phyloP scores from a whole-genome alignment of 805 yeast genomes.

The Allodekkera sacchari region DNA sequence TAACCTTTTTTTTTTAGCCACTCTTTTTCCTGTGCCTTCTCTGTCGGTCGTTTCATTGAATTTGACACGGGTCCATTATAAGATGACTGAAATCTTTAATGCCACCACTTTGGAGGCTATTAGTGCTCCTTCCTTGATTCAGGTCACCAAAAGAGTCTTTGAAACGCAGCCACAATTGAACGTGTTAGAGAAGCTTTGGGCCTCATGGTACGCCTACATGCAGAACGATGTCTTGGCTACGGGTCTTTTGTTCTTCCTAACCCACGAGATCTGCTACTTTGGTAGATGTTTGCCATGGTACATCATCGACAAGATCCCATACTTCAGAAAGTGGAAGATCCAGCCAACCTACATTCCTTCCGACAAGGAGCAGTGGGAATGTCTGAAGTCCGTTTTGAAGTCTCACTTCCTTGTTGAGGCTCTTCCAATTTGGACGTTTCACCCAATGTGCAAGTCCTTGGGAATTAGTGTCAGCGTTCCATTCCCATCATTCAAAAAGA shows the following conservation, averaged over 20 bases:
- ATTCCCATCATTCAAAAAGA: constrained; percentile 37
- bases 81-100: constrained; percentile 28
- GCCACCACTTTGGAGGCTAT: constrained; percentile 19
- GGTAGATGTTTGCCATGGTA: constrained; percentile 55
- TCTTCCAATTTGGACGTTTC: constrained; percentile 56
- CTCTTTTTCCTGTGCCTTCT: too few relatives aligned
- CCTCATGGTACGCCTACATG: constrained; percentile 46
- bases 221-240: constrained; percentile 50
- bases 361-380: constrained; percentile 54
- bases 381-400: constrained; percentile 46
- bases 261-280: constrained; percentile 49
- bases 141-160: constrained; percentile 28
- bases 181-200: constrained; percentile 42
- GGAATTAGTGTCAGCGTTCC: constrained; percentile 46
- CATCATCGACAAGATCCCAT: constrained; percentile 44
- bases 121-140: constrained; percentile 21
- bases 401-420: constrained; percentile 53
- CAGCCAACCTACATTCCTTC: constrained; percentile 46
- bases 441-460: constrained; percentile 41
- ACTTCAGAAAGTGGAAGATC: constrained; percentile 43
- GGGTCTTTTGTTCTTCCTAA: constrained; percentile 44
- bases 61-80: too few relatives aligned
- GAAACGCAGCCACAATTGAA: constrained; percentile 34
- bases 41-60: too few relatives aligned
- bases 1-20: too few relatives aligned